Conservation (phyloP, 2,329 filamentous ascomycete genomes). For the Thielaviopsis euricoi region DNA sequence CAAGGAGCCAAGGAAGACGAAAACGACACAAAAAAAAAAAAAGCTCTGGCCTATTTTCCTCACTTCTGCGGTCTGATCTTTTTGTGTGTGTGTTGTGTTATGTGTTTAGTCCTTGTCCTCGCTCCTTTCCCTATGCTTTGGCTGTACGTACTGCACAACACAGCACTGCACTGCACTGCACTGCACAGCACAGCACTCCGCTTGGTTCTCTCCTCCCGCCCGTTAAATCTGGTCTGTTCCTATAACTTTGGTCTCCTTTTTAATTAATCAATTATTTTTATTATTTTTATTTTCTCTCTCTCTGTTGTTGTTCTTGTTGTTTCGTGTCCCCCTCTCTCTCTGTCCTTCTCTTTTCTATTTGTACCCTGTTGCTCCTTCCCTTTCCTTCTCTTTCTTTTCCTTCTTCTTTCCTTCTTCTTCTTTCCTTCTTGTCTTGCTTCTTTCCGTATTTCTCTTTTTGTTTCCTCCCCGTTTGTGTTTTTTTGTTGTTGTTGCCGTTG, state of each 20-base stretch:
- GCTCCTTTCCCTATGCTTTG: neutral
- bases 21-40: neutral
- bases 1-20: neutral
- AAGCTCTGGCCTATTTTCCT: neutral
- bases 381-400: neutral
- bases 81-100: no score
- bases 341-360: neutral
- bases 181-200: neutral
- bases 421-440: conserved; percentile 1
- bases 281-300: neutral
- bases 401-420: conserved; percentile 5
- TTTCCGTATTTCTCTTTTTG: neutral
- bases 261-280: neutral
- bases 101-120: no score
- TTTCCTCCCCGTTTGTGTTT: neutral
- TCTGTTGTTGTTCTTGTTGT: neutral
- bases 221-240: no score
- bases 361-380: conserved; percentile 8
- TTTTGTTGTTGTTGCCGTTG: neutral
- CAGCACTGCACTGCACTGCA: neutral
- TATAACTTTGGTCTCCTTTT: no score
- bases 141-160: no score
- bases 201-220: neutral
- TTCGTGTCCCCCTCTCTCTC: no score
- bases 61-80: neutral